Conservation (phyloP, 2,329 filamentous ascomycete species). For the Paracoccidioides lutzii region DNA sequence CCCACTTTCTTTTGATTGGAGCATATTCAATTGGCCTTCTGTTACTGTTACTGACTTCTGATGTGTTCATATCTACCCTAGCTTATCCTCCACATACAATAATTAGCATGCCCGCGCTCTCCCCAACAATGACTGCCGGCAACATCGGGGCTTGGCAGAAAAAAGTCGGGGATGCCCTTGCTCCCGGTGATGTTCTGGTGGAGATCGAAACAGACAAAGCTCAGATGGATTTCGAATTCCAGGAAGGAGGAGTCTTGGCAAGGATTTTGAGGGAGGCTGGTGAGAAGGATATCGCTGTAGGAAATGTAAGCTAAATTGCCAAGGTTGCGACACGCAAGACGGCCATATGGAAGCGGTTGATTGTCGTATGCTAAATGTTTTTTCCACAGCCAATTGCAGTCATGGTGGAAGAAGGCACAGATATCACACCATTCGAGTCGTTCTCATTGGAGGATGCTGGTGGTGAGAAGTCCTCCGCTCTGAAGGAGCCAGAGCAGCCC, state of each 20-base stretch:
- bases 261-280: constrained; percentile 89
- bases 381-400: constrained; percentile 74
- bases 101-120: constrained; percentile 95
- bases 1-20: constrained; percentile 11
- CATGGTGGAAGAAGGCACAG: constrained; percentile 79
- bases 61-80: constrained; percentile 27
- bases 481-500: constrained; percentile 46
- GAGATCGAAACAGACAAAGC: constrained; percentile 99
- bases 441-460: constrained; percentile 86
- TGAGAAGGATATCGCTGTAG: constrained; percentile 85
- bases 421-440: constrained; percentile 74
- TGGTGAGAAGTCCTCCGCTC: constrained; percentile 56
- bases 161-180: constrained; percentile 77
- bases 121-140: constrained; percentile 91
- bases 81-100: constrained; percentile 91
- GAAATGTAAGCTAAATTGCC: constrained; percentile 57
- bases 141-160: constrained; percentile 98
- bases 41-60: not conserved
- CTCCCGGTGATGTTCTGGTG: constrained; percentile 86
- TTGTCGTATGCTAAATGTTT: constrained; percentile 10
- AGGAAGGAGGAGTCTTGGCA: constrained; percentile 91
- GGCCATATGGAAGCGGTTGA: not conserved
- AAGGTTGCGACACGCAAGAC: too few relatives aligned
- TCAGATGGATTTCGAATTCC: constrained; percentile 99
- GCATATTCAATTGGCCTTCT: not conserved